Base-by-base conservation (phyloP, 768 basidiomycete genomes). In the Hypholoma sublateritium region DNA sequence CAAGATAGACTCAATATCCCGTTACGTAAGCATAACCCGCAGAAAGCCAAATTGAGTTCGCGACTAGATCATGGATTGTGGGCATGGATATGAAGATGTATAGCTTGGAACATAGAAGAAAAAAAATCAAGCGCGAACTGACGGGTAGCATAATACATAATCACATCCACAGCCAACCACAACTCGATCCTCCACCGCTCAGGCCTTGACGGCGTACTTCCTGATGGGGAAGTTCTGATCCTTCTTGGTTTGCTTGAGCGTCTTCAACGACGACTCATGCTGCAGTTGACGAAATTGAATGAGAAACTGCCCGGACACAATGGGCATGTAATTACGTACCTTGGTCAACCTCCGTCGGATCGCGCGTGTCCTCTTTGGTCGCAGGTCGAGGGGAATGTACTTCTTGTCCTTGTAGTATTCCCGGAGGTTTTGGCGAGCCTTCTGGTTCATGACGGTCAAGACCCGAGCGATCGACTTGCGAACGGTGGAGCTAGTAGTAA, bases 381-480 rank as follows among this genome's bases (percentile, higher is more conserved):
- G 92, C 71, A 99, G 89, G 82, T 99, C 97, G 64, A 98, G 93
- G 61, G 97, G 97, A 63, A 92, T 80, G 79, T 91, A 92, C 72
- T 93, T 95, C 87, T 96, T 96, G 74, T 81, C 78, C 84, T 96
- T 96, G 91, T 98, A 98, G 82, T 87, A 94, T 75, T 98, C 95
- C 55, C 93, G 92, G 64, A 97, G 86, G 78, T 95, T 94, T 80
- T 94, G 90, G 65, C 96, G 92, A 65, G 89, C 87, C 79, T 99
- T 99, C 74, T 93, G 91, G 89, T 97, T 98, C 83, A 90, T 96
- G 67, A 98, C 95, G 43, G 97, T 99, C 78, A 98, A 75, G 64
- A 98, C 95, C 55, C 97, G 93, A 62, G 97, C 97, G 71, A 99
- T 93, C 63, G 93, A 95, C 80, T 98, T 98, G 83, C 97, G 95